Percentiles rank a stretch among this genome's conserved stretches.
Evolutionary conservation across 2,329 filamentous ascomycete species (phyloP).

Genomic region (Trichophyton benhamiae): DNA sequence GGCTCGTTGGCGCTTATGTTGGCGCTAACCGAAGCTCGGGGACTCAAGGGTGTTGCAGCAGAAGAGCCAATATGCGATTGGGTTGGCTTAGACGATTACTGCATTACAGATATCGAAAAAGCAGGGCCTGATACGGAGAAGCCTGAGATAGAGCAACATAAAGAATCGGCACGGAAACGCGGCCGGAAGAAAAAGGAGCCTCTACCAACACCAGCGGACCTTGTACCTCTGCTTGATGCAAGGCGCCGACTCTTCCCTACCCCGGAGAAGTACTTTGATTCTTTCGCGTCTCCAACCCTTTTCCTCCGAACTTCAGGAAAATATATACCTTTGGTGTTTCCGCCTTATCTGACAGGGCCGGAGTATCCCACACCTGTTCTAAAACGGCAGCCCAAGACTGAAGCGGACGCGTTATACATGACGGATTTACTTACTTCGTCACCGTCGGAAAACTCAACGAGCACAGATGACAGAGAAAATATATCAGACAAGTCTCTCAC

Average conservation of each 20-base stretch:
- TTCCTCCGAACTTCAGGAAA: constrained; percentile 32
- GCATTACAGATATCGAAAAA: constrained; percentile 13
- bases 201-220: constrained; percentile 19
- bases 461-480: constrained; percentile 3
- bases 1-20: constrained; percentile 34
- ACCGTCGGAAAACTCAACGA: background rate
- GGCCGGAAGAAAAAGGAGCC: constrained; percentile 12
- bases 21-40: constrained; percentile 29
- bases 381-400: constrained; percentile 9
- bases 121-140: background rate
- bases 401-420: constrained; percentile 6
- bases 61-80: constrained; percentile 29
- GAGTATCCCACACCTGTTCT: constrained; percentile 25
- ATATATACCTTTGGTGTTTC: constrained; percentile 26
- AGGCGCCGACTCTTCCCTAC: constrained; percentile 26
- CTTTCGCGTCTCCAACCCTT: constrained; percentile 33
- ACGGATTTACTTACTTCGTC: background rate
- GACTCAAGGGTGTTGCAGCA: constrained; percentile 23
- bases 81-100: constrained; percentile 32
- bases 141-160: background rate
- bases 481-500: background rate
- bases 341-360: constrained; percentile 24
- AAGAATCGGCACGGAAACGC: constrained; percentile 6
- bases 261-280: constrained; percentile 31
- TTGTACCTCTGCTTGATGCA: constrained; percentile 26